Base-by-base conservation (phyloP, 352 stramenopile species). In the Thalassiosira ordinaria region DNA sequence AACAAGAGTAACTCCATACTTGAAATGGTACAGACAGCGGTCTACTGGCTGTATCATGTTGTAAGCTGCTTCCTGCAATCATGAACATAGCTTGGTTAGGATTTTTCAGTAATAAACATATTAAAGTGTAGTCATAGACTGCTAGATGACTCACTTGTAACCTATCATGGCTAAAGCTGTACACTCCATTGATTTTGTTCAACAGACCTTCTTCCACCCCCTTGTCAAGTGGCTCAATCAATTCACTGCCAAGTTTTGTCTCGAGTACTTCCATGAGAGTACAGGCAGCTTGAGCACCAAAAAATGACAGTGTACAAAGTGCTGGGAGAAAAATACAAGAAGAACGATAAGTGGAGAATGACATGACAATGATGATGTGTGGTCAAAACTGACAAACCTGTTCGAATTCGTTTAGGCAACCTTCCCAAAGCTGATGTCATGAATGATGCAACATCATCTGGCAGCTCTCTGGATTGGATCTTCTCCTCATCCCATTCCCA, bases 41-140 rank as follows among this genome's bases (percentile, higher is more conserved):
- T 71, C 31, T 55, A 60, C 31, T 14, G n/a, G 8, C 7, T 44
- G 7, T 3, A 69, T 78, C 29, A 83, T 59, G 31, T 63, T 49
- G 26, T 79, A 83, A 8, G 68, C 35, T 29, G 61, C 75, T 65
- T 83, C 67, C 26, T 78, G 66, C 13, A 83, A 62, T 46, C n/a
- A n/a, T n/a, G n/a, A n/a, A n/a, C n/a, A n/a, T n/a, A n/a, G n/a
- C n/a, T n/a, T n/a, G n/a, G n/a, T n/a, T n/a, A n/a, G n/a, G n/a
- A n/a, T n/a, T n/a, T n/a, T n/a, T n/a, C n/a, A n/a, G n/a, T n/a
- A n/a, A n/a, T n/a, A n/a, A n/a, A n/a, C n/a, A n/a, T n/a, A n/a
- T n/a, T n/a, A n/a, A n/a, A n/a, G n/a, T n/a, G n/a, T n/a, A n/a
- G n/a, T n/a, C n/a, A n/a, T n/a, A n/a, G n/a, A n/a, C n/a, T n/a